phyloP scores from a whole-genome alignment of 805 yeast species.

The Saccharomyces mikatae region DNA sequence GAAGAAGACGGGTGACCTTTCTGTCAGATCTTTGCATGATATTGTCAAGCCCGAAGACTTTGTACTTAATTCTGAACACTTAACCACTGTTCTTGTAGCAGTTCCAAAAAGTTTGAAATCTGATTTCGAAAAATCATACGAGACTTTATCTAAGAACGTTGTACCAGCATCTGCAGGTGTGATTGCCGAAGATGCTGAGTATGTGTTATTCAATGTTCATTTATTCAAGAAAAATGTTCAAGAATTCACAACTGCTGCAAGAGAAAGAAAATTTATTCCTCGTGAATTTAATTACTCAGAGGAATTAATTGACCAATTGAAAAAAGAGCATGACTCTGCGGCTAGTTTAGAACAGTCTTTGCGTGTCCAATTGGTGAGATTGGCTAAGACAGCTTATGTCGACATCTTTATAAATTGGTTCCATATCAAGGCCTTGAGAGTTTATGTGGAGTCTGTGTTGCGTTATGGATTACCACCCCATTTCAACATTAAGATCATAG shows the following conservation, averaged over 20 bases:
- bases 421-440: slow-evolving; percentile 79
- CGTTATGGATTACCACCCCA: slow-evolving; percentile 96
- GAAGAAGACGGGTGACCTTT: slow-evolving; percentile 86
- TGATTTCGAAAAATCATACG: slow-evolving; percentile 65
- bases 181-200: slow-evolving; percentile 69
- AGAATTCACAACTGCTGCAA: slow-evolving; percentile 58
- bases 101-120: slow-evolving; percentile 62
- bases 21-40: slow-evolving; percentile 84
- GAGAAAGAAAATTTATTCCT: slow-evolving; percentile 86
- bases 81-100: slow-evolving; percentile 78
- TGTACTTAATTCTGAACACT: slow-evolving; percentile 76
- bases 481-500: slow-evolving; percentile 49
- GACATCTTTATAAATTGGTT: slow-evolving; percentile 83
- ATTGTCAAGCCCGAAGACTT: slow-evolving; percentile 77
- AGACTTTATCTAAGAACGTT: slow-evolving; percentile 67
- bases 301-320: slow-evolving; percentile 59
- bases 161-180: slow-evolving; percentile 83
- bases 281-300: slow-evolving; percentile 87
- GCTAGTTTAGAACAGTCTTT: slow-evolving; percentile 64
- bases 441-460: slow-evolving; percentile 86
- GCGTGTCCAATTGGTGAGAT: slow-evolving; percentile 69
- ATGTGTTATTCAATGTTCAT: slow-evolving; percentile 64
- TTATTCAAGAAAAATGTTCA: slow-evolving; percentile 73
- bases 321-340: slow-evolving; percentile 72
- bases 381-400: slow-evolving; percentile 81